Evolutionary conservation across 2,329 filamentous ascomycete genomes (phyloP).

Genomic region (Xylaria arbuscula): DNA sequence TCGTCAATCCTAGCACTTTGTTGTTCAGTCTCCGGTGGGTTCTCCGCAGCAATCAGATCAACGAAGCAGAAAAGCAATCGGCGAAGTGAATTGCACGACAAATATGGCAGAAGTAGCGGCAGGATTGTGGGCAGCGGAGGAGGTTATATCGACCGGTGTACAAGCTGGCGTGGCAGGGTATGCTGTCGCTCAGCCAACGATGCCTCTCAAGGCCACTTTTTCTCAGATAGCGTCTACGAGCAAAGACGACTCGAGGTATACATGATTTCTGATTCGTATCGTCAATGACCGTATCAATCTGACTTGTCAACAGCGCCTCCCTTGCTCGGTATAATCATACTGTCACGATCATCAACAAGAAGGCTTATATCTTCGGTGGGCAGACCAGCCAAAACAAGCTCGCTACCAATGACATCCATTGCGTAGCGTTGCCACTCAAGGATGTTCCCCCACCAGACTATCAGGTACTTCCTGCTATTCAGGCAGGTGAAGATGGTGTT

Average conservation of each 20-base stretch:
- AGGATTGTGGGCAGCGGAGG: constrained; percentile 54
- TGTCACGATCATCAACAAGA: constrained; percentile 62
- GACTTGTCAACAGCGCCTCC: constrained; percentile 43
- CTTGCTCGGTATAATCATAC: constrained; percentile 63
- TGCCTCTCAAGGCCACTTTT: constrained; percentile 63
- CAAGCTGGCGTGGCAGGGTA: constrained; percentile 55
- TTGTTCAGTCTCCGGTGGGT: neutral
- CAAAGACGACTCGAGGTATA: constrained; percentile 47
- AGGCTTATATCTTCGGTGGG: constrained; percentile 68
- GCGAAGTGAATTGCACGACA: neutral
- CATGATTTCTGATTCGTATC: fast-evolving
- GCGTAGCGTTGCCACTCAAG: constrained; percentile 61
- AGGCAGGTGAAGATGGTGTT: constrained; percentile 43
- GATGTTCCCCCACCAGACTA: constrained; percentile 52
- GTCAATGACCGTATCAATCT: neutral
- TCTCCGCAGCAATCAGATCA: neutral
- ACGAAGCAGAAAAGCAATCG: neutral
- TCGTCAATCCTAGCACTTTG: neutral
- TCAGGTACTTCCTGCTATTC: constrained; percentile 49
- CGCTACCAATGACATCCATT: constrained; percentile 56
- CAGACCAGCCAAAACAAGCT: constrained; percentile 53
- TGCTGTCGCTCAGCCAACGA: constrained; percentile 62
- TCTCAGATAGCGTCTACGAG: constrained; percentile 55
- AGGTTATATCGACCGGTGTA: constrained; percentile 55
- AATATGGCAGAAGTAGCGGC: constrained; percentile 55